phyloP scores from a whole-genome alignment of 371 early-diverging fungal genomes.

The Saksenaea oblongispora region DNA sequence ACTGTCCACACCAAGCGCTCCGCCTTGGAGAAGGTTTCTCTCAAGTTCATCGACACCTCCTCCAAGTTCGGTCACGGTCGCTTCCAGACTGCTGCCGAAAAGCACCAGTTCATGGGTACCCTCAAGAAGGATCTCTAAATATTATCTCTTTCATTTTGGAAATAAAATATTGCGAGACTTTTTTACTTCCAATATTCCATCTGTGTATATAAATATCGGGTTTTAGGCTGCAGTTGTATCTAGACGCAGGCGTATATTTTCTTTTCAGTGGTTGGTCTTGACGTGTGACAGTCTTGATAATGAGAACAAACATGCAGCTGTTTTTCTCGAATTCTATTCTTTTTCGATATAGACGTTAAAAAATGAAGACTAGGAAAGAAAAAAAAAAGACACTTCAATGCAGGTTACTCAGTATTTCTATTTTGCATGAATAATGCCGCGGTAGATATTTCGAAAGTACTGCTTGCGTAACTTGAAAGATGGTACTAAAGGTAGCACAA shows the following conservation, averaged over 20 bases:
- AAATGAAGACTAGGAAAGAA: background rate
- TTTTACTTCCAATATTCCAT: background rate
- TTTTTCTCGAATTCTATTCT: too few relatives aligned
- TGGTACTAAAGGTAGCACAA: background rate
- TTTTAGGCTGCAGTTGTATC: too few relatives aligned
- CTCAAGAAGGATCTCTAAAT: slow-evolving; percentile 82
- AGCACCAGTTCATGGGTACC: slow-evolving; percentile 94
- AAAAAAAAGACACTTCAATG: background rate
- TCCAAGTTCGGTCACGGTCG: slow-evolving; percentile 99
- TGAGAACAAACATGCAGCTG: too few relatives aligned
- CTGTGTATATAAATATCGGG: background rate
- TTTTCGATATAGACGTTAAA: too few relatives aligned
- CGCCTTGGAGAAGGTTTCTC: slow-evolving; percentile 93
- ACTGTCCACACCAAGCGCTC: slow-evolving; percentile 92
- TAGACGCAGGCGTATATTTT: too few relatives aligned
- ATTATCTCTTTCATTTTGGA: background rate
- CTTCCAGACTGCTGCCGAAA: slow-evolving; percentile 99
- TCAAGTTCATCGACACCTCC: slow-evolving; percentile 99
- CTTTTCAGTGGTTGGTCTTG: too few relatives aligned
- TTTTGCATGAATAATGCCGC: background rate
- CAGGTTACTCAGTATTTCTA: background rate
- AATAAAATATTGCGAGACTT: background rate
- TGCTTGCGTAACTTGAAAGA: background rate
- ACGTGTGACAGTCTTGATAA: too few relatives aligned
- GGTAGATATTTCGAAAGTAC: background rate